phyloP scores from a whole-genome alignment of 2,329 filamentous ascomycete genomes.

The Aureobasidium sp. region DNA sequence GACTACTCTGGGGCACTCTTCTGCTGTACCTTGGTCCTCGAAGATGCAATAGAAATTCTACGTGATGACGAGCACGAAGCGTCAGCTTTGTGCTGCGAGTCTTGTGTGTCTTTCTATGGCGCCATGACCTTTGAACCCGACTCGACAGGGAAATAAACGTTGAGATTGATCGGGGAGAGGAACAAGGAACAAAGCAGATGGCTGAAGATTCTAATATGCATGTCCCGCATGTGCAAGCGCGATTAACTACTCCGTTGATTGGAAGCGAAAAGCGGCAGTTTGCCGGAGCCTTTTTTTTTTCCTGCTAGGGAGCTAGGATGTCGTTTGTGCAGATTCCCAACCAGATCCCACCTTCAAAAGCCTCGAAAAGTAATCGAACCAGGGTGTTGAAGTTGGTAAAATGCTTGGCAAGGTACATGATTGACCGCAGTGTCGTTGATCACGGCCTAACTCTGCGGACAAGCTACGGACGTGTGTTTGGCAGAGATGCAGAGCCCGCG shows the following conservation, averaged over 20 bases:
- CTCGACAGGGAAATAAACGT: slow-evolving; percentile 9
- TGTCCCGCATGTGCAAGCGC: not conserved
- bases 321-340: slow-evolving; percentile 9
- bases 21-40: no score
- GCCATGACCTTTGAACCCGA: not conserved
- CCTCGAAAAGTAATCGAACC: no score
- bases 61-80: slow-evolving; percentile 1
- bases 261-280: slow-evolving; percentile 11
- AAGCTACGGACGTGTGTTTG: not conserved
- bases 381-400: not conserved
- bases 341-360: slow-evolving; percentile 1
- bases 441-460: not conserved
- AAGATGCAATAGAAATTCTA: not conserved
- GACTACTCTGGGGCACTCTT: not conserved
- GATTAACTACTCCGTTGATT: slow-evolving; percentile 8
- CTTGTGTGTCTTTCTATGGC: not conserved
- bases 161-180: no score
- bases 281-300: not conserved
- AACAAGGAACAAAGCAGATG: not conserved
- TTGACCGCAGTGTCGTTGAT: slow-evolving; percentile 1
- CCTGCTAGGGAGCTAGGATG: slow-evolving; percentile 11
- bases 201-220: not conserved
- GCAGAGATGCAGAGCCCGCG: not conserved
- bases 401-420: not conserved
- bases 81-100: slow-evolving; percentile 3